A percentile compares a stretch with the other conserved stretches of the same genome.
Evolutionary conservation across 2,329 filamentous ascomycete species (phyloP).

Genomic region (Geosmithia flava): DNA sequence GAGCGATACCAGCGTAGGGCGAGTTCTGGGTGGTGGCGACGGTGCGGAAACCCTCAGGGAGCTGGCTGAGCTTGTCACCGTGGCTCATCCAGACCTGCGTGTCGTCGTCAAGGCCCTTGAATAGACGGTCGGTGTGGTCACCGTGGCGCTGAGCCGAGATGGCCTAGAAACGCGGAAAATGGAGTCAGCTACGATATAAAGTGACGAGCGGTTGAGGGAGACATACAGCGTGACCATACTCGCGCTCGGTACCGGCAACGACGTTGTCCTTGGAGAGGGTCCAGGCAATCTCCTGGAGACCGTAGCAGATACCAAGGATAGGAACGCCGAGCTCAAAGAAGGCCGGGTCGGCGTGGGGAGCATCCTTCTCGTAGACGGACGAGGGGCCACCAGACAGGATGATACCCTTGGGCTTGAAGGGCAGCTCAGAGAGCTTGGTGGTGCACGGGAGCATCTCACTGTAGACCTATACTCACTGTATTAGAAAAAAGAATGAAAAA

Average conservation of each 20-base stretch:
- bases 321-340: conserved; percentile 44
- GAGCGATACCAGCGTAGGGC: conserved; percentile 68
- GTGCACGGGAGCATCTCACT: conserved; percentile 84
- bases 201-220: conserved; percentile 38
- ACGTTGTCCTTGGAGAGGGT: conserved; percentile 52
- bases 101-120: conserved; percentile 56
- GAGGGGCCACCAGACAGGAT: conserved; percentile 35
- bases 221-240: conserved; percentile 50
- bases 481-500: neutral
- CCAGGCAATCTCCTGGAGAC: conserved; percentile 54
- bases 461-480: conserved; percentile 38
- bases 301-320: conserved; percentile 36
- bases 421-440: conserved; percentile 63
- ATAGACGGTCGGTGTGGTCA: conserved; percentile 63
- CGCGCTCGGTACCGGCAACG: conserved; percentile 30
- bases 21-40: conserved; percentile 69
- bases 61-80: conserved; percentile 66
- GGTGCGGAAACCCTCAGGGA: conserved; percentile 61
- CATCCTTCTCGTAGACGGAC: neutral
- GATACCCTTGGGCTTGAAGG: conserved; percentile 73
- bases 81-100: conserved; percentile 79
- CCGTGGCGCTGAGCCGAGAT: conserved; percentile 9
- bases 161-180: neutral
- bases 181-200: neutral
- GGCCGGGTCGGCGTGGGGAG: conserved; percentile 52